A percentile compares a stretch with the other conserved stretches of the same genome.
Conservation (phyloP, 228 moss, liverwort and hornwort genomes). For the Sphagnum magellanicum region DNA sequence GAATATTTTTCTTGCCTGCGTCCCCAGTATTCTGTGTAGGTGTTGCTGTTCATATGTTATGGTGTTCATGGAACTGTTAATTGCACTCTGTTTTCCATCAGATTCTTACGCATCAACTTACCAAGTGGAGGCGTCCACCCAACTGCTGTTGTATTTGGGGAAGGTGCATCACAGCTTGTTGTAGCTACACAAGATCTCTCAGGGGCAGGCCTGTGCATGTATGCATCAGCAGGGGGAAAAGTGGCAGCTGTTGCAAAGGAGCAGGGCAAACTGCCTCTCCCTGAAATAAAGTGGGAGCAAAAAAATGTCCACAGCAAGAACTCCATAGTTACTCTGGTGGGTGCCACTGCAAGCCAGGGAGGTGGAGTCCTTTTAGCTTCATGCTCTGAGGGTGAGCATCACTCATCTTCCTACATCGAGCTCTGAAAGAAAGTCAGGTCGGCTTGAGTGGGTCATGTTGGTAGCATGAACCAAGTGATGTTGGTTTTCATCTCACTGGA, state of each 20-base stretch:
- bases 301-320: slow-evolving; percentile 69
- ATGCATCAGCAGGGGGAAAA: slow-evolving; percentile 67
- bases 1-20: too few relatives aligned
- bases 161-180: slow-evolving; percentile 83
- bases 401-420: background rate
- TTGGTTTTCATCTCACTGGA: too few relatives aligned
- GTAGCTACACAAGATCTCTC: slow-evolving; percentile 69
- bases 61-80: too few relatives aligned
- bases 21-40: too few relatives aligned
- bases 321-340: slow-evolving; percentile 66
- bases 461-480: too few relatives aligned
- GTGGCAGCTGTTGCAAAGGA: slow-evolving; percentile 88
- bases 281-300: slow-evolving; percentile 93
- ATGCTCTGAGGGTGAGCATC: slow-evolving; percentile 71
- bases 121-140: slow-evolving; percentile 78
- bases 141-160: slow-evolving; percentile 80
- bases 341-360: slow-evolving; percentile 71
- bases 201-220: slow-evolving; percentile 94
- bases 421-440: too few relatives aligned
- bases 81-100: slow-evolving; percentile 8
- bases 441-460: too few relatives aligned
- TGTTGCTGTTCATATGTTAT: too few relatives aligned
- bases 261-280: slow-evolving; percentile 84
- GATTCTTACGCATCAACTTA: slow-evolving; percentile 84
- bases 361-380: slow-evolving; percentile 71